A percentile compares a stretch with the other conserved stretches of the same genome.
These are phyloP conservation scores for Solanum gracilifrons DNA, from an alignment of 257 asterid genomes.

Conservation along the genomic window DNA sequence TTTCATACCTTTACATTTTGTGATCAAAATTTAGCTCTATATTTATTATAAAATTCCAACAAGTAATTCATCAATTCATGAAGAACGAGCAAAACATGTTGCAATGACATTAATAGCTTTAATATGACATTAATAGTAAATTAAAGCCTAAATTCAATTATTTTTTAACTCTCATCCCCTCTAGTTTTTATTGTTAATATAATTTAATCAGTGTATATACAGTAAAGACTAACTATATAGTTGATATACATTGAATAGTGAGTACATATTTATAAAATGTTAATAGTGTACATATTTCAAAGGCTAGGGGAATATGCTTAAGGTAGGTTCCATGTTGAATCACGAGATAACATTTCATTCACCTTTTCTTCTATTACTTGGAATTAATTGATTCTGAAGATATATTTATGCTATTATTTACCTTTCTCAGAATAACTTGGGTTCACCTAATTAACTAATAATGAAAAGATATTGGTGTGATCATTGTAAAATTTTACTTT, in stretches of 20 bases:
- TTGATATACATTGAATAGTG: background rate
- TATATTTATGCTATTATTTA: background rate
- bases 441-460: background rate
- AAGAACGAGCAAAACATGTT: background rate
- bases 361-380: background rate
- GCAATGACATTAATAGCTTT: background rate
- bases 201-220: background rate
- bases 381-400: background rate
- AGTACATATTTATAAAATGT: background rate
- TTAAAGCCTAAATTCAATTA: background rate
- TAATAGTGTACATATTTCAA: background rate
- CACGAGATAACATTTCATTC: background rate
- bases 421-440: background rate
- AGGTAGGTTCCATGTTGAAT: background rate
- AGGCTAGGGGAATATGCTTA: background rate
- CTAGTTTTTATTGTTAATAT: background rate
- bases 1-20: no score
- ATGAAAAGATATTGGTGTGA: background rate
- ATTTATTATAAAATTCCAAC: background rate
- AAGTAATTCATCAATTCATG: background rate
- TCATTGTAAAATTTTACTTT: background rate
- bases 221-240: background rate
- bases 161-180: background rate
- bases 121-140: background rate
- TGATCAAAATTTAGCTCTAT: background rate